Evolutionary conservation across 192 early-diverging fungal genomes (phyloP).

Genomic region (Entophlyctis helioformis): DNA sequence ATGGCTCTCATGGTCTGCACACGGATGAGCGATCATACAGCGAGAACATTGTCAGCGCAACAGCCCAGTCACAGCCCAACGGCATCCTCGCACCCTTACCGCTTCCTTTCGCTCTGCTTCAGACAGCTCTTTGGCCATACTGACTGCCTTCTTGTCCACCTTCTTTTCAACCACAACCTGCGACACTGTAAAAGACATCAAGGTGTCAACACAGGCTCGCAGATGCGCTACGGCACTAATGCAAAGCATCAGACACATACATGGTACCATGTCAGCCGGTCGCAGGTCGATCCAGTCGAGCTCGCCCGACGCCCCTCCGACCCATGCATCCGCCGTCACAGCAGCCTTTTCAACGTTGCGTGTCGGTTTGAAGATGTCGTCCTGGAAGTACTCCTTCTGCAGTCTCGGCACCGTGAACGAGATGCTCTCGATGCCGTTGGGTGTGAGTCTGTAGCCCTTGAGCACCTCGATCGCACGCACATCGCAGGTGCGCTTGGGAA

Average conservation of each 20-base stretch:
- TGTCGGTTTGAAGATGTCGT: constrained; percentile 69
- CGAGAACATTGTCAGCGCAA: too few species aligned
- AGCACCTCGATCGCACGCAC: constrained; percentile 58
- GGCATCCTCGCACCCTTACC: too few species aligned
- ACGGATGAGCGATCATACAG: background rate
- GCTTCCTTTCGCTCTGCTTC: constrained; percentile 21
- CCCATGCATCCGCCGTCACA: constrained; percentile 45
- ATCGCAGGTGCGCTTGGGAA: constrained; percentile 58
- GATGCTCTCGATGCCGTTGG: constrained; percentile 56
- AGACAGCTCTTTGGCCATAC: constrained; percentile 10
- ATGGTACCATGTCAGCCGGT: constrained; percentile 6
- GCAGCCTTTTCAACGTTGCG: constrained; percentile 37
- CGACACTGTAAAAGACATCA: constrained; percentile 6
- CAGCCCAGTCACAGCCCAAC: too few species aligned
- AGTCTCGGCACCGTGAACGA: constrained; percentile 68
- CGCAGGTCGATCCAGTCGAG: background rate
- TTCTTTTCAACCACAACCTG: constrained; percentile 10
- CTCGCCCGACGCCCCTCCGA: constrained; percentile 4
- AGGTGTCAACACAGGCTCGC: background rate
- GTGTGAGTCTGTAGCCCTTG: constrained; percentile 54
- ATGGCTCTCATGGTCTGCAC: constrained; percentile 19
- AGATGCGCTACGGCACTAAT: background rate
- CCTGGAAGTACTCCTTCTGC: constrained; percentile 78
- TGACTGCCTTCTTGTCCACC: background rate
- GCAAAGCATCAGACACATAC: background rate